Evolutionary conservation across 2,329 filamentous ascomycete species (phyloP), one percentile per base, ranked within the genome.

Genomic region (Cadophora sp.): DNA sequence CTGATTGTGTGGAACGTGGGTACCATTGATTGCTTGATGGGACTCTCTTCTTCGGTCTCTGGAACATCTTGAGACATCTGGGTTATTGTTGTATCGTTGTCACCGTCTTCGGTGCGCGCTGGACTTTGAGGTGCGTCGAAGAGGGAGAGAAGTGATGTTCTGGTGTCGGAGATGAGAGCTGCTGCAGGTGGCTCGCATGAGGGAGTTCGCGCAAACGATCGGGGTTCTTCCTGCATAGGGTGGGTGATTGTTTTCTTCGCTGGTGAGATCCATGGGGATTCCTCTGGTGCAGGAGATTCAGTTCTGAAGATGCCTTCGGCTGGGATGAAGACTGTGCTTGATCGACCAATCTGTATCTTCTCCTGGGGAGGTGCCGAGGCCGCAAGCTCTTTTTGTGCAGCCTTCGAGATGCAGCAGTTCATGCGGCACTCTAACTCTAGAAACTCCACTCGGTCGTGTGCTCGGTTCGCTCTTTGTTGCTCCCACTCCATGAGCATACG

Each of bases 371-470:
- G 34, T 31, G 65, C 12, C 16, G 40, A 16, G 16, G 12, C 40
- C 11, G 40, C 27, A 53, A 48, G 56, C 55, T 55, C 43, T 46
- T 69, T 63, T 43, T 67, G 69, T 34, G 67, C 53, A 27, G 58
- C 62, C 71, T 72, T 85, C 76, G 89, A 91, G 1, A 85, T 82
- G 80, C 91, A 93, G 79, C 86, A 88, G 58, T 86, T 84, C 71
- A 94, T 85, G 61, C 88, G 84, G 77, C 91, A 93, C 77, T 95
- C 92, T 65, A 91, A 86, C 76, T 92, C 87, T 77, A 94, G 83
- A 78, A 93, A 94, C 37, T 94, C 90, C 59, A 93, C 84, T 75
- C 91, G 87, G 69, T 93, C 91, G 71, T 91, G 84, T 0, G 91
- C 90, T 8, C 90, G 86, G 70, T 91, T 85, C 11, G 91, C 89